phyloP scores from a whole-genome alignment of 2,329 filamentous ascomycete genomes.

The Fusarium pseudograminearum region DNA sequence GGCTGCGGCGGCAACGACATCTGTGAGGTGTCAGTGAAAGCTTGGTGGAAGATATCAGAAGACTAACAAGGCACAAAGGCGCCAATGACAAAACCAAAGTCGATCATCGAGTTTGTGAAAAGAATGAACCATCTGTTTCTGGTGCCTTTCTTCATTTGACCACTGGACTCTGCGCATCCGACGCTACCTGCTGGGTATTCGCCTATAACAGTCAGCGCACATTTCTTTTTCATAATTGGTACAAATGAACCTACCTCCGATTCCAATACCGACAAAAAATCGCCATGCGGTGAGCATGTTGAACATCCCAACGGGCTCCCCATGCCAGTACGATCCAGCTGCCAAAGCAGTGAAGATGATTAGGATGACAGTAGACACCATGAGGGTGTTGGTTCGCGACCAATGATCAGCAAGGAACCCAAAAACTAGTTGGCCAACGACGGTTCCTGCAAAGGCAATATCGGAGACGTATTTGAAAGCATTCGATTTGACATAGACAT shows the following conservation, averaged over 20 bases:
- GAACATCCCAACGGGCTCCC: constrained; percentile 77
- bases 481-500: constrained; percentile 74
- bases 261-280: constrained; percentile 85
- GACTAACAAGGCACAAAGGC: constrained; percentile 75
- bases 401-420: constrained; percentile 86
- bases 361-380: constrained; percentile 84
- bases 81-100: constrained; percentile 83
- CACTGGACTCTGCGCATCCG: constrained; percentile 84
- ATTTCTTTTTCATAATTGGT: rapidly evolving
- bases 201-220: constrained; percentile 51
- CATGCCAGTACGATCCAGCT: constrained; percentile 80
- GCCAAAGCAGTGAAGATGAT: constrained; percentile 86
- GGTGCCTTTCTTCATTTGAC: constrained; percentile 82
- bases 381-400: constrained; percentile 84
- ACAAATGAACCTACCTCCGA: constrained; percentile 66
- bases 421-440: constrained; percentile 84
- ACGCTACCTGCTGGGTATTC: constrained; percentile 86
- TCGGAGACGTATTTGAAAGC: constrained; percentile 81
- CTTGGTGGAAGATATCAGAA: rapidly evolving
- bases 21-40: constrained; percentile 20
- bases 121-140: constrained; percentile 93
- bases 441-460: constrained; percentile 89
- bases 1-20: constrained; percentile 68
- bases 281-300: constrained; percentile 82
- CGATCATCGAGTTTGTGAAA: constrained; percentile 90